Conservation (phyloP, 208 protist species). For the Leishmania tarentolae region DNA sequence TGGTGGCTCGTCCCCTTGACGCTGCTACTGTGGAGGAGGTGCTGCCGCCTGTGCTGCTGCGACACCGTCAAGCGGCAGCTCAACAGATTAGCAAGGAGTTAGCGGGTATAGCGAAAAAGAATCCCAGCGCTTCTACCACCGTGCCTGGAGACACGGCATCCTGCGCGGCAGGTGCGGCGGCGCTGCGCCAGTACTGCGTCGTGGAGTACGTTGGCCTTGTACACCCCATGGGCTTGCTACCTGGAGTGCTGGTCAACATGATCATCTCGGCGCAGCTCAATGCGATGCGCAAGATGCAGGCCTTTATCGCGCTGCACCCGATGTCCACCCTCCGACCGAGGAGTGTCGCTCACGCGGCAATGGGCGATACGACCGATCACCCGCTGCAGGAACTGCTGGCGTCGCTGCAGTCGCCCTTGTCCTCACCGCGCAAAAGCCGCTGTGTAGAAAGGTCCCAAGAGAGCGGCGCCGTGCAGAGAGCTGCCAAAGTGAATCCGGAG, state of each 20-base stretch:
- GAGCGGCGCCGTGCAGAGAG: neutral
- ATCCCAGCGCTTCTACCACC: neutral
- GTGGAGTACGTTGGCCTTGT: conserved; percentile 76
- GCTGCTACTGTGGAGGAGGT: conserved; percentile 5
- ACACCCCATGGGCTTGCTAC: conserved; percentile 78
- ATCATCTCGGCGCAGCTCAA: conserved; percentile 62
- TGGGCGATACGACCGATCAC: neutral
- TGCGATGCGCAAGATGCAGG: conserved; percentile 48
- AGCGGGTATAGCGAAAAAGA: neutral
- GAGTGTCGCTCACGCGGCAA: neutral
- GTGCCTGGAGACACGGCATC: neutral
- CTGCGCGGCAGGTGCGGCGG: neutral
- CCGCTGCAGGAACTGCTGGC: conserved; percentile 17
- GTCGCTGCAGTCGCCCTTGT: conserved; percentile 6
- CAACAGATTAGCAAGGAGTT: neutral
- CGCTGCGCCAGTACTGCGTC: conserved; percentile 36
- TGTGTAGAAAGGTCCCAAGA: neutral
- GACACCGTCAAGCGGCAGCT: neutral
- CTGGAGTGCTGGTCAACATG: conserved; percentile 65
- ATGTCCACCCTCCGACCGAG: conserved; percentile 24
- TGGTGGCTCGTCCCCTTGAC: conserved; percentile 55
- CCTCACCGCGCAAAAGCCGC: neutral
- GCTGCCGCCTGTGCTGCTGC: conserved; percentile 22
- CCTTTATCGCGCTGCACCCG: conserved; percentile 49
- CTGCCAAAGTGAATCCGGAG: neutral